Evolutionary conservation across 2,329 filamentous ascomycete species (phyloP), one percentile per base, ranked within the genome.

Genomic region (Fusarium caatingaense): DNA sequence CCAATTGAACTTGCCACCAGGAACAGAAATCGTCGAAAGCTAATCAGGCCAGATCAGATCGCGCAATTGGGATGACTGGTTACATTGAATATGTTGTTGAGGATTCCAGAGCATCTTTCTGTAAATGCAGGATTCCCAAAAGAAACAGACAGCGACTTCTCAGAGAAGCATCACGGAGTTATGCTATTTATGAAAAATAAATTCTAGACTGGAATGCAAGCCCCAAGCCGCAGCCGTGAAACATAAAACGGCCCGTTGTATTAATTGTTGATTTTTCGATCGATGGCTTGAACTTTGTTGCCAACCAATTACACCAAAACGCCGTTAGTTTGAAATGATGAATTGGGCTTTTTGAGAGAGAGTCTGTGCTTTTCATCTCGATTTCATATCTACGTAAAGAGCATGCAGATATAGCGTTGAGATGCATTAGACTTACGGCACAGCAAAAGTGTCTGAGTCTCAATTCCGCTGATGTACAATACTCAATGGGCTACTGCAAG

Each of bases 231-330:
- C 18, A 37, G 10, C 34, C 34, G 34, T 37, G 34, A 37, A 37
- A 37, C 34, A 37, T n/a, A 37, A 37, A 50, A 55, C 65, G 68
- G 68, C 48, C 68, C 67, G 66, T 50, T 55, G 28, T 50, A 21
- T 48, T 12, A 42, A 49, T 51, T 54, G 49, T n/a, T 18, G 18
- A 37, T n/a, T 37, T 37, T 11, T 41, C 48, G 49, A 53, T 53
- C 50, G 41, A 64, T 66, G 59, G 56, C 56, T 65, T 66, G 61
- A 72, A 69, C 61, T 61, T 46, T 72, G 54, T 69, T 60, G 37
- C 16, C 27, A 57, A 45, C 46, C 37, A 20, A 20, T 51, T 18
- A 28, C 25, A 47, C 45, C 34, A 37, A 18, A 37, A 37, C 10
- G 18, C 18, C 18, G 10, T 18, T 37, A 37, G 34, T 37, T 37